Percentiles rank a stretch among this genome's conserved stretches.
Conservation (phyloP, 371 early-diverging fungal species). For the Phascolomyces articulosus region DNA sequence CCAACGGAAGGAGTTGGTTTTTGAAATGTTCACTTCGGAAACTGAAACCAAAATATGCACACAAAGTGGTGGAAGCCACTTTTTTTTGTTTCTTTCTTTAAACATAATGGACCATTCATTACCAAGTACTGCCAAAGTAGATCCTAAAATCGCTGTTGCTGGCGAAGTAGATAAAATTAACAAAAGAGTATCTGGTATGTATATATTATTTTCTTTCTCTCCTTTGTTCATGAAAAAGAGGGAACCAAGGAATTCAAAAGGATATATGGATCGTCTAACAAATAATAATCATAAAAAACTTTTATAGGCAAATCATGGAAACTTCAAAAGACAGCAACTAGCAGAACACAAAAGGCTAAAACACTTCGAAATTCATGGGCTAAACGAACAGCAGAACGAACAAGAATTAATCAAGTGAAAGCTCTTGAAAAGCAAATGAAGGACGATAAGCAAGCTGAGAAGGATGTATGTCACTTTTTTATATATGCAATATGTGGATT, state of each 20-base stretch:
- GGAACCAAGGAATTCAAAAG: no score
- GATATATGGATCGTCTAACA: neutral
- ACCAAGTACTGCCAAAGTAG: slow-evolving; percentile 16
- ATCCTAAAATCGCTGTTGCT: slow-evolving; percentile 40
- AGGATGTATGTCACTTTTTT: slow-evolving; percentile 49
- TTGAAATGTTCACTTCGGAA: no score
- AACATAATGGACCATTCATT: neutral
- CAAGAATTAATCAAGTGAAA: slow-evolving; percentile 43
- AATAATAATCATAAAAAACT: neutral
- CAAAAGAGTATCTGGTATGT: slow-evolving; percentile 51
- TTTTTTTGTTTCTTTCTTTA: slow-evolving; percentile 11
- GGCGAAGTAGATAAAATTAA: slow-evolving; percentile 47
- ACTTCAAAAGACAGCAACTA: slow-evolving; percentile 54
- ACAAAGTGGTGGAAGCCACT: neutral
- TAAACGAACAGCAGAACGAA: slow-evolving; percentile 50
- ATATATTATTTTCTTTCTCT: no score
- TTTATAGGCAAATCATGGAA: slow-evolving; percentile 59
- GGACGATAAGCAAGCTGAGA: slow-evolving; percentile 59
- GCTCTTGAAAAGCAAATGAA: slow-evolving; percentile 55
- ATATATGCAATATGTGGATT: no score
- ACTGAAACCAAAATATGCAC: no score
- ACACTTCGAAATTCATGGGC: slow-evolving; percentile 55
- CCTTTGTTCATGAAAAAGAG: no score
- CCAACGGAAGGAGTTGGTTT: no score
- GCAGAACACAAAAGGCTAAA: slow-evolving; percentile 59